Evolutionary conservation across 164 flowering plant genomes (phyloP).

Genomic region (Magnolia officinalis): DNA sequence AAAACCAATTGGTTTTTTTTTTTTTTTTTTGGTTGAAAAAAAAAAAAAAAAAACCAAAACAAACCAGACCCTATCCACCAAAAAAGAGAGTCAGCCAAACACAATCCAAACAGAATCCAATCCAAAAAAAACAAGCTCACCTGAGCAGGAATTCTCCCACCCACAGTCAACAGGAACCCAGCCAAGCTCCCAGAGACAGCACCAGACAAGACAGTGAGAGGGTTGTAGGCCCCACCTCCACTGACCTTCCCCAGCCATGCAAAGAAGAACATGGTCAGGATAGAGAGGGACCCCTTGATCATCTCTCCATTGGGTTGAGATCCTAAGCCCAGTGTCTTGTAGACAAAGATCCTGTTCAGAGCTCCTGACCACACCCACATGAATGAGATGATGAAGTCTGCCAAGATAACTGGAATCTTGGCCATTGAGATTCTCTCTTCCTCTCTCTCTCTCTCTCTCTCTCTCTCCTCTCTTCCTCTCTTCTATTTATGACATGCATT

Average conservation of each 20-base stretch:
- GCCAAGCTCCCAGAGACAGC: slow-evolving; percentile 59
- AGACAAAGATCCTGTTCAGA: slow-evolving; percentile 43
- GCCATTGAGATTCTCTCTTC: slow-evolving; percentile 12
- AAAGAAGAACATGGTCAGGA: slow-evolving; percentile 59
- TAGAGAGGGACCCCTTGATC: slow-evolving; percentile 28
- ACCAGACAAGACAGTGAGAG: slow-evolving; percentile 46
- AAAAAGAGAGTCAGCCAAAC: neutral
- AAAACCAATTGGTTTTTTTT: no score
- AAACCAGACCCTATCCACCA: neutral
- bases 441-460: neutral
- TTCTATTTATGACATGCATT: no score
- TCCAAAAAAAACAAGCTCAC: slow-evolving; percentile 20
- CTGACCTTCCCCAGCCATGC: slow-evolving; percentile 49
- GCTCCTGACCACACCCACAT: slow-evolving; percentile 79
- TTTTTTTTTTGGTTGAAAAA: no score
- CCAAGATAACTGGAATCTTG: slow-evolving; percentile 20
- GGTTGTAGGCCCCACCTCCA: slow-evolving; percentile 61
- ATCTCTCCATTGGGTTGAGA: slow-evolving; percentile 39
- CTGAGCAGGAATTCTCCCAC: slow-evolving; percentile 74
- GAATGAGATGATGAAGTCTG: slow-evolving; percentile 55
- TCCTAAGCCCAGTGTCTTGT: slow-evolving; percentile 40
- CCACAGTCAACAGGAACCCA: slow-evolving; percentile 41
- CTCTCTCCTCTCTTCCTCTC: neutral
- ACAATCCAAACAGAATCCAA: neutral
- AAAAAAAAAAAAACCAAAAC: neutral